Evolutionary conservation across 1,284 basidiomycete genomes (phyloP).

Genomic region (Mycena sp.): DNA sequence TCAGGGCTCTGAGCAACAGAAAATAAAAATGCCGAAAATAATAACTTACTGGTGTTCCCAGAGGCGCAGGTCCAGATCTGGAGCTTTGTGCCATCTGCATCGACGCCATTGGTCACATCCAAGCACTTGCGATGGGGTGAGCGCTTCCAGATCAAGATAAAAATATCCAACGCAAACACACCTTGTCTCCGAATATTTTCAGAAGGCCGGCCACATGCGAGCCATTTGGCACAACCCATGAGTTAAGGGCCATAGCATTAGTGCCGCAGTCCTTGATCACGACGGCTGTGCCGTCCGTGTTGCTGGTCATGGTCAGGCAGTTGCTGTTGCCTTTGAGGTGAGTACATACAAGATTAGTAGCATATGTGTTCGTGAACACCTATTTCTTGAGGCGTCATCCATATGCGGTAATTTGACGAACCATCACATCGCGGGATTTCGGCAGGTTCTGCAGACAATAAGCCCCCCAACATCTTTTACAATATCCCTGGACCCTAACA

Average conservation of each 20-base stretch:
- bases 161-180: background rate
- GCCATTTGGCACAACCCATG: constrained; percentile 13
- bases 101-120: constrained; percentile 20
- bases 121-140: constrained; percentile 7
- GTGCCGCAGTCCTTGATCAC: constrained; percentile 11
- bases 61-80: constrained; percentile 23
- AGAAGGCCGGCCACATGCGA: background rate
- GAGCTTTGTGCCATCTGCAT: constrained; percentile 16
- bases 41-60: constrained; percentile 16
- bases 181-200: constrained; percentile 23
- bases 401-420: too few relatives aligned
- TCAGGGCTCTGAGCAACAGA: too few relatives aligned
- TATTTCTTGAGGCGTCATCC: too few relatives aligned
- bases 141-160: too few relatives aligned
- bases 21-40: background rate
- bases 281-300: constrained; percentile 20
- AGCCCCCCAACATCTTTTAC: too few relatives aligned
- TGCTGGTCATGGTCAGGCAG: constrained; percentile 19
- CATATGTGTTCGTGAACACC: too few relatives aligned
- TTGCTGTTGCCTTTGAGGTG: background rate
- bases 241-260: constrained; percentile 7
- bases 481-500: too few relatives aligned
- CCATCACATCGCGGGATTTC: too few relatives aligned
- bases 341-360: too few relatives aligned
- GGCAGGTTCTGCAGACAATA: too few relatives aligned